Evolutionary conservation across 2,329 filamentous ascomycete genomes (phyloP).

Genomic region (Golovinomyces cichoracearum): DNA sequence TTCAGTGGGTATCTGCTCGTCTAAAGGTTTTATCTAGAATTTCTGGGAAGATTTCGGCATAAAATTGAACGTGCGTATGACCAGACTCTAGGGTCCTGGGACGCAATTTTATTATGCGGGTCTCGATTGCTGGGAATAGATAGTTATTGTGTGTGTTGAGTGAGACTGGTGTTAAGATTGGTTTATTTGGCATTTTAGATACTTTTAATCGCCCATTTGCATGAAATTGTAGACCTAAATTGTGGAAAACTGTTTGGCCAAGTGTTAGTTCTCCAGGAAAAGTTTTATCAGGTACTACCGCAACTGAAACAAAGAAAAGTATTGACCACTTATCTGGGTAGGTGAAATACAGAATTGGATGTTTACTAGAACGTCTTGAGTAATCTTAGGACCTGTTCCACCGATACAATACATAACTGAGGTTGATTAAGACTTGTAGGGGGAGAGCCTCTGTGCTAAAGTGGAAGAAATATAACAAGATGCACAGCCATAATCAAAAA

Average conservation of each 20-base stretch:
- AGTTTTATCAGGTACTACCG: neutral
- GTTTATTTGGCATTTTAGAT: neutral
- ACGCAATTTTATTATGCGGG: neutral
- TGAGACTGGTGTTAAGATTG: neutral
- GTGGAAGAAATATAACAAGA: neutral
- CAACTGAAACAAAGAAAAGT: neutral
- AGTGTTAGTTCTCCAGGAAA: slow-evolving; percentile 1
- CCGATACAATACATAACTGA: neutral
- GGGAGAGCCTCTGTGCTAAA: neutral
- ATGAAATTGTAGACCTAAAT: neutral
- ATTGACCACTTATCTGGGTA: neutral
- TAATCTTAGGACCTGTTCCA: neutral
- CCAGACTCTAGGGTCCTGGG: neutral
- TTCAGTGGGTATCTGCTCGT: too few relatives aligned
- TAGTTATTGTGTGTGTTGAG: too few relatives aligned
- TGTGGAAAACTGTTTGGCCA: neutral
- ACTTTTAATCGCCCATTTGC: neutral
- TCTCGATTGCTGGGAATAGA: neutral
- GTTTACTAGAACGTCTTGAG: neutral
- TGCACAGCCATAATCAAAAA: neutral
- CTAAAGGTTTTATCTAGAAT: too few relatives aligned
- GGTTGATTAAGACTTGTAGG: neutral
- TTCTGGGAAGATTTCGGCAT: too few relatives aligned
- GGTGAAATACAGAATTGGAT: neutral
- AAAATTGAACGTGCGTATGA: neutral